These are phyloP conservation scores for Metschnikowia dekortorum DNA, from an alignment of 805 yeast genomes.

Conservation along the genomic window DNA sequence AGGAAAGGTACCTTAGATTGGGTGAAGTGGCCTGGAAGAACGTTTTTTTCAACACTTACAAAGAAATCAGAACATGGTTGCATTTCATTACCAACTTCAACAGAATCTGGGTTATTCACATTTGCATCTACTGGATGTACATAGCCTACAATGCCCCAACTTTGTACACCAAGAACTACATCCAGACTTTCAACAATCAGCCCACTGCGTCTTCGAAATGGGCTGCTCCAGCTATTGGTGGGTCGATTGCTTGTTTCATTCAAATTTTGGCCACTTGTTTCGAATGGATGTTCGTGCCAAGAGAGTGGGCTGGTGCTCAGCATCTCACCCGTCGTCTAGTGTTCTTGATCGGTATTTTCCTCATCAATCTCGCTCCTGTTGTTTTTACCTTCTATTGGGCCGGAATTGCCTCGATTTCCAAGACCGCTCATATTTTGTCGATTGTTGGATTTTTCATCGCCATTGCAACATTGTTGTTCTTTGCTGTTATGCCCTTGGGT, in stretches of 20 bases:
- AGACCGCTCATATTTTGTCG: slow-evolving; percentile 71
- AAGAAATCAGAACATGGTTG: slow-evolving; percentile 71
- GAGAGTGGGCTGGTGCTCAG: slow-evolving; percentile 99
- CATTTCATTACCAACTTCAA: slow-evolving; percentile 71
- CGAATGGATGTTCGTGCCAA: slow-evolving; percentile 96
- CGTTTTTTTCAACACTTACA: slow-evolving; percentile 79
- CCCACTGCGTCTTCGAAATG: slow-evolving; percentile 90
- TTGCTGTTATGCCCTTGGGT: slow-evolving; percentile 93
- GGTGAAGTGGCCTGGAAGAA: slow-evolving; percentile 92
- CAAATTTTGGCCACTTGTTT: slow-evolving; percentile 84
- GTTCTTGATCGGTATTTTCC: slow-evolving; percentile 64
- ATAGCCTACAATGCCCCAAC: slow-evolving; percentile 90
- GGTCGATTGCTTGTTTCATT: slow-evolving; percentile 75
- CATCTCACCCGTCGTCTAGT: slow-evolving; percentile 83
- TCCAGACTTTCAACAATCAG: slow-evolving; percentile 74
- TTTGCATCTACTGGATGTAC: slow-evolving; percentile 90
- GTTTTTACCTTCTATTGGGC: slow-evolving; percentile 82
- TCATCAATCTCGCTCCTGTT: slow-evolving; percentile 77
- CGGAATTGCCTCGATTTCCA: slow-evolving; percentile 60
- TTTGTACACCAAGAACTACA: slow-evolving; percentile 80
- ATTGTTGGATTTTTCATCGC: slow-evolving; percentile 89
- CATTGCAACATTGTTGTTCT: slow-evolving; percentile 75
- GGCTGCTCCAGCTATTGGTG: slow-evolving; percentile 93
- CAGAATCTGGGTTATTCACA: slow-evolving; percentile 93
- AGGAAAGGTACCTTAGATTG: slow-evolving; percentile 81